A percentile compares a stretch with the other conserved stretches of the same genome.
phyloP scores from a whole-genome alignment of 1,284 basidiomycete genomes.

The Rhodofomes roseus region DNA sequence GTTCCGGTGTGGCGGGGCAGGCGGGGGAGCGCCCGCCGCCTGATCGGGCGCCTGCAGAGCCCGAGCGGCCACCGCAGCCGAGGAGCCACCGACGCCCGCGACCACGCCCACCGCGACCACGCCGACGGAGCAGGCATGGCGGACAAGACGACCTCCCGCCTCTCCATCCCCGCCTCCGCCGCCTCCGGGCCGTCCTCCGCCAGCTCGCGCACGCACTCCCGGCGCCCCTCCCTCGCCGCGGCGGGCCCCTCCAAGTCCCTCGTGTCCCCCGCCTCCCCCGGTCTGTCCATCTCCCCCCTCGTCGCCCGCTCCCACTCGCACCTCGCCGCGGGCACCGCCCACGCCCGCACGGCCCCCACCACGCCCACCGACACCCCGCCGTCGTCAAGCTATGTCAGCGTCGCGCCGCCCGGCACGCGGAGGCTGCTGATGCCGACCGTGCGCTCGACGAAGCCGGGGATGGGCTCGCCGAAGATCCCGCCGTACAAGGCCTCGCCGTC shows the following conservation, averaged over 20 bases:
- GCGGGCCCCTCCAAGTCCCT: background rate
- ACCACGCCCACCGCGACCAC: background rate
- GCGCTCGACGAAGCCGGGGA: conserved; percentile 11
- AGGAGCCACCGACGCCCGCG: background rate
- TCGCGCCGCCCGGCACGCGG: background rate
- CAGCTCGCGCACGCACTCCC: background rate
- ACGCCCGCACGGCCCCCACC: conserved; percentile 1
- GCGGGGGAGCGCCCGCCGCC: background rate
- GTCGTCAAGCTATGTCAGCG: conserved; percentile 10
- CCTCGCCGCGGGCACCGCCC: background rate
- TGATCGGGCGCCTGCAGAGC: background rate
- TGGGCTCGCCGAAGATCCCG: conserved; percentile 12
- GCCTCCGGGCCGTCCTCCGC: background rate
- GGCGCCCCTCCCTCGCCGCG: background rate
- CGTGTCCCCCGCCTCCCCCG: background rate
- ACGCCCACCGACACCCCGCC: conserved; percentile 17
- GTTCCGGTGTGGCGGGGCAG: background rate
- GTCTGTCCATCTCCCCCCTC: conserved; percentile 1
- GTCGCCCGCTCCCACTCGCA: conserved; percentile 2
- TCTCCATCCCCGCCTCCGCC: background rate
- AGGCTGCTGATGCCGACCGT: conserved; percentile 29
- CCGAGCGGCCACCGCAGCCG: background rate
- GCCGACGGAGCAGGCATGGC: background rate
- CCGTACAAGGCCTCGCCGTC: conserved; percentile 18
- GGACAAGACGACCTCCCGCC: background rate